phyloP scores from a whole-genome alignment of 371 early-diverging fungal genomes.

The Mucor racemosus region DNA sequence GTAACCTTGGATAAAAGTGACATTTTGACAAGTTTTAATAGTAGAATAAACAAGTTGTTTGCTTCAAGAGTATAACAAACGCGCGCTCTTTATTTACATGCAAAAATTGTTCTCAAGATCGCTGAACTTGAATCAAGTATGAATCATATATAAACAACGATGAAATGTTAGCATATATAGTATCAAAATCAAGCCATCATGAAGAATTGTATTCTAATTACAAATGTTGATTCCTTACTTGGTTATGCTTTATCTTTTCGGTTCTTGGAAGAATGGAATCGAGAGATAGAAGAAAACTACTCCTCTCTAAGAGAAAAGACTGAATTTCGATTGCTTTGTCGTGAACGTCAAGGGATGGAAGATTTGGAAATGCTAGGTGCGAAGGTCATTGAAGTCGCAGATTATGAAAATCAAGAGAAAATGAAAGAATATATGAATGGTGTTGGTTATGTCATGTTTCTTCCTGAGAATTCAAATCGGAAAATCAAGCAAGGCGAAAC shows the following conservation, averaged over 20 bases:
- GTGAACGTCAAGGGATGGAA: conserved; percentile 17
- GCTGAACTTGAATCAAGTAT: background rate
- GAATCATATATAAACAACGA: background rate
- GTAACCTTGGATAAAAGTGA: conserved; percentile 63
- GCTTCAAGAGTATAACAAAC: background rate
- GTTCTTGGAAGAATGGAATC: conserved; percentile 20
- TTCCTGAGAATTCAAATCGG: conserved; percentile 20
- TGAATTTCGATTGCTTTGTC: conserved; percentile 26
- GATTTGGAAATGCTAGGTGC: conserved; percentile 27
- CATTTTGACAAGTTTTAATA: conserved; percentile 36
- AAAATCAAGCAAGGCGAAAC: conserved; percentile 14
- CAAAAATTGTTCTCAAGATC: background rate
- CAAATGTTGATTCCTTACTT: conserved; percentile 28
- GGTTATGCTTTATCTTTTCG: conserved; percentile 32
- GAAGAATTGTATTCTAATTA: conserved; percentile 17
- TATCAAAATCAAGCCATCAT: background rate
- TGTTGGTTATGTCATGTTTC: conserved; percentile 18
- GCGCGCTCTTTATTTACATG: background rate
- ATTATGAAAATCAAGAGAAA: conserved; percentile 10
- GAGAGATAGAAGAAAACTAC: background rate
- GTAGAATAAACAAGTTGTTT: conserved; percentile 12
- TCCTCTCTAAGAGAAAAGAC: background rate
- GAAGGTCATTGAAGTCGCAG: conserved; percentile 17
- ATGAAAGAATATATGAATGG: conserved; percentile 10
- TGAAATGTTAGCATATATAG: background rate